phyloP scores from a whole-genome alignment of 78 protist genomes.

The Planoprotostelium fungivorum region DNA sequence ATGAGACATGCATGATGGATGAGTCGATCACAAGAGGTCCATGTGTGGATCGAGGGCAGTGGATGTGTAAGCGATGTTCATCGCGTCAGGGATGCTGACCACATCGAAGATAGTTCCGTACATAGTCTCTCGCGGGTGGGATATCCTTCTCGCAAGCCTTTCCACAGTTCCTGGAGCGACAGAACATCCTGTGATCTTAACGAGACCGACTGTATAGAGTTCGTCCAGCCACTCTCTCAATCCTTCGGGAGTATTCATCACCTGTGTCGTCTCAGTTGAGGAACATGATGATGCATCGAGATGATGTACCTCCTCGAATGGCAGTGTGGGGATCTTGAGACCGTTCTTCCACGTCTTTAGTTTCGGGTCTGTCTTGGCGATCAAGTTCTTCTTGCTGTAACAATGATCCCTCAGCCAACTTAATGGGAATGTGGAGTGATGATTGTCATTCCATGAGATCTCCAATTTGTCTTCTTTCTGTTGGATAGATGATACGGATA shows the following conservation, averaged over 20 bases:
- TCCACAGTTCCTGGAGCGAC: not conserved
- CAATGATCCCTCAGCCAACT: not conserved
- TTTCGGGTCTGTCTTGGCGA: not conserved
- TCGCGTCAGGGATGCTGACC: not conserved
- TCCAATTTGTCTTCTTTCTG: not conserved
- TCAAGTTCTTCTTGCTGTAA: not conserved
- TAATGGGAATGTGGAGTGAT: not conserved
- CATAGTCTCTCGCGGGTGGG: not conserved
- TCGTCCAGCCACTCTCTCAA: not conserved
- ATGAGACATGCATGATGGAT: too few relatives aligned
- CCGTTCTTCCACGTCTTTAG: not conserved
- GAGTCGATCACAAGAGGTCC: conserved; percentile 17
- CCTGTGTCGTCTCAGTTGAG: too few relatives aligned
- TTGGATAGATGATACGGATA: not conserved
- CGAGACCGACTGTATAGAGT: not conserved
- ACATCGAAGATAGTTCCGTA: conserved; percentile 20
- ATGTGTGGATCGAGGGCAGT: conserved; percentile 10
- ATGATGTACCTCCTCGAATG: not conserved
- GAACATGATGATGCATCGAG: not conserved
- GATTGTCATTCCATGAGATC: not conserved
- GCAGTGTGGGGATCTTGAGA: not conserved
- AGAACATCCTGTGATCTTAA: not conserved
- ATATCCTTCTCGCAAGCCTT: not conserved
- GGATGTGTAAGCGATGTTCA: conserved; percentile 30
- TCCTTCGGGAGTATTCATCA: not conserved